These are phyloP conservation scores for Sporothrix mexicana DNA, from an alignment of 2,329 filamentous ascomycete genomes.

Conservation along the genomic window DNA sequence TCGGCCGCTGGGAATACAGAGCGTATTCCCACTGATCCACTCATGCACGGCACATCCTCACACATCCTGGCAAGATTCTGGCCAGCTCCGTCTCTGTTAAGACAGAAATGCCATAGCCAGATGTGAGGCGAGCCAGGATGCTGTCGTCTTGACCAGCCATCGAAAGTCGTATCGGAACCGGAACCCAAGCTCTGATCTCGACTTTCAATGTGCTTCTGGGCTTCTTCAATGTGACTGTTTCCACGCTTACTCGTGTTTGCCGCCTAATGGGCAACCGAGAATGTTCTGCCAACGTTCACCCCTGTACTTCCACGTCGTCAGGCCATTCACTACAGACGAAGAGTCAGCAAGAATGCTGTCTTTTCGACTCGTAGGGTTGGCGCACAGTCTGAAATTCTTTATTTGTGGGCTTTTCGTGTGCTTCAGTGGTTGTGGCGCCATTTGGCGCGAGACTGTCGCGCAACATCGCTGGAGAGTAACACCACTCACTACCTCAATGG, in stretches of 20 bases:
- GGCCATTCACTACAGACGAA: slow-evolving; percentile 7
- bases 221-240: background rate
- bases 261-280: slow-evolving; percentile 22
- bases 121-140: background rate
- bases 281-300: background rate
- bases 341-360: slow-evolving; percentile 2
- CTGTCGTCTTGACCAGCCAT: slow-evolving; percentile 16
- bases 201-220: background rate
- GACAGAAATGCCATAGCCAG: background rate
- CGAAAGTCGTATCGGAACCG: background rate
- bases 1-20: background rate
- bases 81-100: slow-evolving; percentile 6
- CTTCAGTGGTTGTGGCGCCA: slow-evolving; percentile 23
- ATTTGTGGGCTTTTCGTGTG: slow-evolving; percentile 1
- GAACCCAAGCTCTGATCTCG: background rate
- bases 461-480: slow-evolving; percentile 22
- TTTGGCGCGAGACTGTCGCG: slow-evolving; percentile 22
- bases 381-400: background rate
- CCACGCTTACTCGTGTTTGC: background rate
- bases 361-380: too few relatives aligned
- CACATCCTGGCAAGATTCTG: background rate
- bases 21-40: slow-evolving; percentile 7
- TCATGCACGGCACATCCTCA: slow-evolving; percentile 6
- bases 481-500: slow-evolving; percentile 13
- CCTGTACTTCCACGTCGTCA: background rate